A percentile compares a stretch with the other conserved stretches of the same genome.
Evolutionary conservation across 1,284 basidiomycete species (phyloP).

Genomic region (Ganoderma lucidum): DNA sequence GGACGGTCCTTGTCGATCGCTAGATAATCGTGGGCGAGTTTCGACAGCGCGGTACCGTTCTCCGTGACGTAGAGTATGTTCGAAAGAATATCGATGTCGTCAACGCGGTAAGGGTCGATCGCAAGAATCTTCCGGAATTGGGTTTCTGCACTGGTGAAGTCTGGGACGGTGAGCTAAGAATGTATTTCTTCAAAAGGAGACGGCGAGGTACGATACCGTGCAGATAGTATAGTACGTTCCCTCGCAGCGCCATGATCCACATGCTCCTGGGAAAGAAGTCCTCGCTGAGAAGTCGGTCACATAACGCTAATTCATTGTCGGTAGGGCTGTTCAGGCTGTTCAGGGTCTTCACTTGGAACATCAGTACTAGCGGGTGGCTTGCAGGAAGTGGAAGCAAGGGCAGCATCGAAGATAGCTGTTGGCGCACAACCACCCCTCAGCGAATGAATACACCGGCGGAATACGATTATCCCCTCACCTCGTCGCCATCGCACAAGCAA

Average conservation of each 20-base stretch:
- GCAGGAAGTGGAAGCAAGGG: constrained; percentile 70
- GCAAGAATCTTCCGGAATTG: constrained; percentile 86
- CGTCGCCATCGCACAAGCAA: constrained; percentile 89
- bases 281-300: constrained; percentile 75
- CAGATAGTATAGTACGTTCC: constrained; percentile 89
- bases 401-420: constrained; percentile 69
- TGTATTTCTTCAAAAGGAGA: constrained; percentile 10
- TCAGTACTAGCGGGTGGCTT: constrained; percentile 78
- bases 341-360: constrained; percentile 92
- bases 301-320: constrained; percentile 81
- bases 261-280: constrained; percentile 86
- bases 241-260: constrained; percentile 88
- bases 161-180: constrained; percentile 49
- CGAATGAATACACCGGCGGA: not conserved
- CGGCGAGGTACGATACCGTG: constrained; percentile 63
- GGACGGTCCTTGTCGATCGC: constrained; percentile 90
- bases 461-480: constrained; percentile 58
- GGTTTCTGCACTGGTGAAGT: constrained; percentile 84
- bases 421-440: constrained; percentile 25
- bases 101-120: constrained; percentile 89
- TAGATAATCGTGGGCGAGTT: constrained; percentile 92
- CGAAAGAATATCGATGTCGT: constrained; percentile 96
- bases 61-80: constrained; percentile 98
- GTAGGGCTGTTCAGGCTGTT: constrained; percentile 91
- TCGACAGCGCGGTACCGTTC: constrained; percentile 87